These are phyloP conservation scores for Melanopsichium pennsylvanicum DNA, from an alignment of 1,284 basidiomycete genomes.

Conservation along the genomic window DNA sequence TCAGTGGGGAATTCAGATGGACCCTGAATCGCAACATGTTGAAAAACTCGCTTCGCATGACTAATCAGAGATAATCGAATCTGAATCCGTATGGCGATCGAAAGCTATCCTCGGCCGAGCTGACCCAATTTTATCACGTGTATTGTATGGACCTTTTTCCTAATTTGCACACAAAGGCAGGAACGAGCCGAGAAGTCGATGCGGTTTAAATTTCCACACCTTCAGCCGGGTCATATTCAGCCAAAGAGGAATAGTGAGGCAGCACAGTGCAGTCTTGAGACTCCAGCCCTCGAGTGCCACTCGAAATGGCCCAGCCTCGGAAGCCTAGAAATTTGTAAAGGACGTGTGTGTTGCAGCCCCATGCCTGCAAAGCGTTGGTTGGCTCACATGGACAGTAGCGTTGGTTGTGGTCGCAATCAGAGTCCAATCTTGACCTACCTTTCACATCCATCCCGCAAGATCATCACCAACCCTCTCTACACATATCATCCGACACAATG, in stretches of 20 bases:
- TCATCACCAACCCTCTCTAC: slow-evolving; percentile 33
- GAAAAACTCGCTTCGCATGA: neutral
- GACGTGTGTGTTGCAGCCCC: too few species aligned
- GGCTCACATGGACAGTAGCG: too few species aligned
- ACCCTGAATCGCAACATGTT: neutral
- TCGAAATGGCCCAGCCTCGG: too few species aligned
- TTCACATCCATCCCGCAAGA: slow-evolving; percentile 45
- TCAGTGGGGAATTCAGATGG: slow-evolving; percentile 5
- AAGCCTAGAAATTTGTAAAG: neutral
- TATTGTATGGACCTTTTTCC: too few species aligned
- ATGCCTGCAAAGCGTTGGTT: too few species aligned
- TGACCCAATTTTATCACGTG: neutral
- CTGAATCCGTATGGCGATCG: neutral
- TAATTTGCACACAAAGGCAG: neutral
- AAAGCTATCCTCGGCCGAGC: neutral
- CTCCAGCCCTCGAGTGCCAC: too few species aligned
- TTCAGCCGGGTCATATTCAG: too few species aligned
- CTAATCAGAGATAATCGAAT: slow-evolving; percentile 4
- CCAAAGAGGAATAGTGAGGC: neutral
- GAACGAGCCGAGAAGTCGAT: neutral
- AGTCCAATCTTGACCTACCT: slow-evolving; percentile 10
- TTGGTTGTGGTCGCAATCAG: slow-evolving; percentile 39
- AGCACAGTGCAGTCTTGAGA: slow-evolving; percentile 7
- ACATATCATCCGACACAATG: slow-evolving; percentile 48
- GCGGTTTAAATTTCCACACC: too few species aligned